Evolutionary conservation across 1,284 basidiomycete genomes (phyloP).

Genomic region (Golubevia sp.): DNA sequence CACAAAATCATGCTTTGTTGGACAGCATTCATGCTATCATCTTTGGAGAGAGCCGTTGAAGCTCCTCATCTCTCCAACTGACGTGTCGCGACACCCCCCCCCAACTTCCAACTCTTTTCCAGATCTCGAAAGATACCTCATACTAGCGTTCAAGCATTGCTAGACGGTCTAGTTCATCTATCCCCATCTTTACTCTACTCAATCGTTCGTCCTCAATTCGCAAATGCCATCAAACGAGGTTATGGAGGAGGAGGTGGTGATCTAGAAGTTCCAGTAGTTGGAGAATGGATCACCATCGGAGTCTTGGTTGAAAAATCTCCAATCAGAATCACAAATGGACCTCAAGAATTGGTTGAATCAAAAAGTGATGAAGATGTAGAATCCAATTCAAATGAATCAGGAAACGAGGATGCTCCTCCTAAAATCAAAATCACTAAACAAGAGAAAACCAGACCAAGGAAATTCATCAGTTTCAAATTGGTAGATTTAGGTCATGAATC

Average conservation of each 20-base stretch:
- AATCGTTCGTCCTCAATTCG: slow-evolving; percentile 14
- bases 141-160: slow-evolving; percentile 19
- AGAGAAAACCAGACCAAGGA: slow-evolving; percentile 17
- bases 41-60: no score
- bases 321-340: slow-evolving; percentile 20
- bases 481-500: slow-evolving; percentile 28
- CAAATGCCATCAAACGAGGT: not conserved
- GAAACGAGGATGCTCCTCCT: slow-evolving; percentile 7
- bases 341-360: not conserved
- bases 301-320: slow-evolving; percentile 45
- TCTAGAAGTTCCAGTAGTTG: slow-evolving; percentile 41
- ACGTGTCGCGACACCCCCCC: no score
- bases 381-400: not conserved
- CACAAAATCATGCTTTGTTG: no score
- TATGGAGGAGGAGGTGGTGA: slow-evolving; percentile 1
- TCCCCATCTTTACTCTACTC: slow-evolving; percentile 42
- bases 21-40: no score
- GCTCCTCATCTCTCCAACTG: no score
- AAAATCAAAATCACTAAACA: slow-evolving; percentile 8
- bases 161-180: slow-evolving; percentile 33
- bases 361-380: not conserved
- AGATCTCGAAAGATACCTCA: slow-evolving; percentile 27
- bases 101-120: slow-evolving; percentile 1
- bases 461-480: slow-evolving; percentile 39
- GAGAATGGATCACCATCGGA: slow-evolving; percentile 50